These are phyloP conservation scores for Candida dubliniensis DNA, from an alignment of 1,139 yeast genomes.

Conservation along the genomic window DNA sequence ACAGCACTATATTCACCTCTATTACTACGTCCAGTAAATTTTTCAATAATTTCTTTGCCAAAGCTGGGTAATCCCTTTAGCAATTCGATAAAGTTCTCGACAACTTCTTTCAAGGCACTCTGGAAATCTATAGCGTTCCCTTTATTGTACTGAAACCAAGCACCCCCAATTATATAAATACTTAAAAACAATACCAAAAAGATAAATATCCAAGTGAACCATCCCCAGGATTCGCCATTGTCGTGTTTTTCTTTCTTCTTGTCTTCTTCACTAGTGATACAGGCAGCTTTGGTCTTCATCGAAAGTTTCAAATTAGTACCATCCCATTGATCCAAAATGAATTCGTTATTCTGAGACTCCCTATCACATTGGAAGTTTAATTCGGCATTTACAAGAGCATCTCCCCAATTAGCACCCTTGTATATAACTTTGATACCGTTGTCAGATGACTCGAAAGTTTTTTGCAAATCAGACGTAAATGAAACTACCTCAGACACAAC, in stretches of 20 bases:
- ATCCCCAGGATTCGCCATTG: conserved; percentile 62
- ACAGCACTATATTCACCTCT: conserved; percentile 30
- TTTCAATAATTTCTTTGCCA: conserved; percentile 64
- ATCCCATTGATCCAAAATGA: conserved; percentile 34
- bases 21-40: conserved; percentile 63
- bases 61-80: conserved; percentile 70
- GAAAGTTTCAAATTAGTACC: conserved; percentile 26
- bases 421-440: conserved; percentile 49
- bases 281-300: conserved; percentile 39
- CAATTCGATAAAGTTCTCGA: conserved; percentile 64
- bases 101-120: conserved; percentile 65
- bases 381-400: conserved; percentile 48
- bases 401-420: conserved; percentile 74
- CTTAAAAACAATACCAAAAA: conserved; percentile 67
- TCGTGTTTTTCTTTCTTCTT: conserved; percentile 27
- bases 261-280: conserved; percentile 30
- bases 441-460: conserved; percentile 26
- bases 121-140: conserved; percentile 53
- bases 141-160: conserved; percentile 69
- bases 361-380: conserved; percentile 54
- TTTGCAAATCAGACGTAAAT: conserved; percentile 37
- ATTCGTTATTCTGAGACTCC: conserved; percentile 36
- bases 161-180: conserved; percentile 72
- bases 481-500: conserved; percentile 59
- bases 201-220: conserved; percentile 75